phyloP scores from a whole-genome alignment of 495 filamentous ascomycete genomes.

The Daldinia loculata region DNA sequence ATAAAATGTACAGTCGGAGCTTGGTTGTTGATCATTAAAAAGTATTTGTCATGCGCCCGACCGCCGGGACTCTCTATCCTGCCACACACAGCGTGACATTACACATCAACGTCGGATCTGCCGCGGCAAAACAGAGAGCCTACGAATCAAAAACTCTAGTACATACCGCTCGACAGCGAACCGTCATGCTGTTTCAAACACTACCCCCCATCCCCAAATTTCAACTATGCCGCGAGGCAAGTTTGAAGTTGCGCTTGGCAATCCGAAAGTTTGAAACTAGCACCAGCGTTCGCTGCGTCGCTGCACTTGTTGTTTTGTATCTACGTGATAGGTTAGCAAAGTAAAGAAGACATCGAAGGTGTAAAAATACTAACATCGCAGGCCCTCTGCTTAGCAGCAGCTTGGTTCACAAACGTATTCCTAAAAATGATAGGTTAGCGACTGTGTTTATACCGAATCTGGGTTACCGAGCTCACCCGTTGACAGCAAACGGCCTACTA shows the following conservation, averaged over 20 bases:
- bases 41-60: constrained; percentile 38
- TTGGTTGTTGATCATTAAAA: constrained; percentile 42
- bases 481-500: constrained; percentile 59
- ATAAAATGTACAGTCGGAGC: constrained; percentile 35
- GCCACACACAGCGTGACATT: constrained; percentile 43
- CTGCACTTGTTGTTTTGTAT: constrained; percentile 63
- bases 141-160: constrained; percentile 32
- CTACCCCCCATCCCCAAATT: constrained; percentile 7
- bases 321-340: constrained; percentile 39
- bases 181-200: constrained; percentile 24
- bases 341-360: background rate
- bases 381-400: constrained; percentile 51
- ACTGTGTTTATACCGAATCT: background rate
- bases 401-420: constrained; percentile 57
- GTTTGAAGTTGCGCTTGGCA: constrained; percentile 54
- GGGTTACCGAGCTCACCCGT: constrained; percentile 41
- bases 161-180: constrained; percentile 16
- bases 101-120: constrained; percentile 20
- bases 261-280: constrained; percentile 48
- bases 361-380: constrained; percentile 34
- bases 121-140: constrained; percentile 28
- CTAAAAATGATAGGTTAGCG: constrained; percentile 33
- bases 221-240: constrained; percentile 30
- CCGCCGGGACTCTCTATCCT: constrained; percentile 33
- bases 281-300: constrained; percentile 54